Evolutionary conservation across 192 early-diverging fungal species (phyloP), one percentile per base, ranked within the genome.

Genomic region (Mortierella hygrophila): DNA sequence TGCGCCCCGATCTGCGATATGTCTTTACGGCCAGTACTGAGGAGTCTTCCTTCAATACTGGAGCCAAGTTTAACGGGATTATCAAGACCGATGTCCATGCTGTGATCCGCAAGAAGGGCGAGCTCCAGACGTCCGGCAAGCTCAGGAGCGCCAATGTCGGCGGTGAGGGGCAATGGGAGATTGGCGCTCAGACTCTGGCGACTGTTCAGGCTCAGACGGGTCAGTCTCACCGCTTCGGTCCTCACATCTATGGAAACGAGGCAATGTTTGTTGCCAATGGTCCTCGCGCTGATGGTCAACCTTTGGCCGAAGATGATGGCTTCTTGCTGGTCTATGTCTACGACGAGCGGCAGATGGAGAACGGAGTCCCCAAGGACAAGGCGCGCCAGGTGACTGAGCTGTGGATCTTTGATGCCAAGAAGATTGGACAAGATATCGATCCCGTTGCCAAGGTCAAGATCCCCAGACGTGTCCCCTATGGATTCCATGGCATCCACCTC

Each of bases 351-450:
- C 77, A 85, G 69, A 57, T 79, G 69, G 74, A 79, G 32, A 38
- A 85, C 11, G 77, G 77, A 32, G 54, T 74, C 11, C 40, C 74
- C 6, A 85, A 72, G 77, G 32, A 75, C 29, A 52, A 63, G n/a
- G 47, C n/a, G 18, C n/a, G n/a, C 23, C 83, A 85, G 54, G 68
- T 75, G 26, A 79, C 83, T 3, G 83, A 85, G 74, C 68, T 85
- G 38, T 79, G 83, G 83, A 76, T 85, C 54, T 85, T 72, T 79
- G 77, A 85, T 72, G 83, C 83, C 23, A 80, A 85, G 46, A 79
- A 54, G 41, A 47, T 82, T 75, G 80, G 80, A n/a, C 77, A 69
- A 13, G 77, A 79, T 20, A 26, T 70, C 72, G 82, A 76, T 1
- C 82, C 82, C 15, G 72, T 79, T 8, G 76, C 77, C 8, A 84